Conservation (phyloP, 768 basidiomycete species). For the Collybiopsis luxurians region DNA sequence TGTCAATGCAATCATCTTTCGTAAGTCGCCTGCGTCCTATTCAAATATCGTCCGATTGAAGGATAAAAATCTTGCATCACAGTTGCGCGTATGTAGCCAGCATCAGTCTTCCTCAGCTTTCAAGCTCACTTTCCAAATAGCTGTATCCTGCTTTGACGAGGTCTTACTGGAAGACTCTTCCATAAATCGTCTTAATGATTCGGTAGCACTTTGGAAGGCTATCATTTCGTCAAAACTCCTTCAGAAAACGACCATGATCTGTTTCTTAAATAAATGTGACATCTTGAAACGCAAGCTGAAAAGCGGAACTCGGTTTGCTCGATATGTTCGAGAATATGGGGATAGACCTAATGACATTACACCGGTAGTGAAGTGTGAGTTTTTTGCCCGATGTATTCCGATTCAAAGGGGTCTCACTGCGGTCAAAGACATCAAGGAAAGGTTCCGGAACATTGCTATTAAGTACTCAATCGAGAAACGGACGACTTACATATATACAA, state of each 20-base stretch:
- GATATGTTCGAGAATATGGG: constrained; percentile 60
- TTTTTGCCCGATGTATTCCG: not conserved
- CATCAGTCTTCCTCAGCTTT: not conserved
- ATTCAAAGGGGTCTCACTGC: not conserved
- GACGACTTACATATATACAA: constrained; percentile 55
- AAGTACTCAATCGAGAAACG: constrained; percentile 48
- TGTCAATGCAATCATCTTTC: constrained; percentile 75
- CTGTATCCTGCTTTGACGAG: constrained; percentile 45
- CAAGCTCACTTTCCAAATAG: constrained; percentile 14
- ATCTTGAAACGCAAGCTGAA: constrained; percentile 50
- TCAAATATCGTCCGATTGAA: too few relatives aligned
- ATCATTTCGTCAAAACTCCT: constrained; percentile 62
- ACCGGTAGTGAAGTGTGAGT: constrained; percentile 56
- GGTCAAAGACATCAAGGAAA: constrained; percentile 42
- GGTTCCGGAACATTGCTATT: constrained; percentile 43
- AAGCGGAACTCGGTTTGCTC: constrained; percentile 44
- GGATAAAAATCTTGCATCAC: too few relatives aligned
- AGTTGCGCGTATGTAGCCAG: constrained; percentile 2
- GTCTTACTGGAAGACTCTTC: constrained; percentile 53
- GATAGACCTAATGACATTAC: constrained; percentile 56
- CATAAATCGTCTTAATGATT: constrained; percentile 72
- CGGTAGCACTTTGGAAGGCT: constrained; percentile 63
- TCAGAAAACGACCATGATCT: constrained; percentile 56
- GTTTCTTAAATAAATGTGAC: constrained; percentile 78
- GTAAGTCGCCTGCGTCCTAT: constrained; percentile 29